A percentile compares a stretch with the other conserved stretches of the same genome.
Conservation (phyloP, 1,284 basidiomycete genomes). For the Mycosarcoma maydis region DNA sequence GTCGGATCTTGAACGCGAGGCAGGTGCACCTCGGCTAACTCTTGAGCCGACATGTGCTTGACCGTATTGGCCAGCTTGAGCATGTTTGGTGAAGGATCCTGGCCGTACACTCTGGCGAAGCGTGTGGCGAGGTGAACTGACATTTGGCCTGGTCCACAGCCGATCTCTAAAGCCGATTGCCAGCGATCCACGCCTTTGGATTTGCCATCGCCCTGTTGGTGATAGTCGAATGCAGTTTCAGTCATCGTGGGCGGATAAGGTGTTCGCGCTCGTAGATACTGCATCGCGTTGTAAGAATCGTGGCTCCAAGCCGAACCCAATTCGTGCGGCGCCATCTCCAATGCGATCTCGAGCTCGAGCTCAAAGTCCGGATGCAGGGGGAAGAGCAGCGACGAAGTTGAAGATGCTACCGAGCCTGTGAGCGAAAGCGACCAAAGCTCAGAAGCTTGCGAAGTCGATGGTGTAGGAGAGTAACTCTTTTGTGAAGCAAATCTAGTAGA, state of each 20-base stretch:
- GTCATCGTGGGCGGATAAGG: conserved; percentile 45
- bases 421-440: neutral
- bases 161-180: conserved; percentile 39
- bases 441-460: conserved; percentile 10
- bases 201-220: conserved; percentile 14
- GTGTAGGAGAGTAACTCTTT: conserved; percentile 11
- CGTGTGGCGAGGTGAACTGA: conserved; percentile 42
- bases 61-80: conserved; percentile 42
- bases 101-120: conserved; percentile 32
- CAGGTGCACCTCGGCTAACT: conserved; percentile 26
- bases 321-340: conserved; percentile 38
- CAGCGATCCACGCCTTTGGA: conserved; percentile 11
- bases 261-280: conserved; percentile 41
- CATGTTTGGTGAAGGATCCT: conserved; percentile 43
- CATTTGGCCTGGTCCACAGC: conserved; percentile 47
- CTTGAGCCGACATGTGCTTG: conserved; percentile 38
- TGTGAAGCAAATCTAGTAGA: too few relatives aligned
- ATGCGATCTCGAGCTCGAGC: conserved; percentile 39
- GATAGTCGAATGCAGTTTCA: conserved; percentile 35
- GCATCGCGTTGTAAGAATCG: conserved; percentile 38
- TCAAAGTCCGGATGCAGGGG: conserved; percentile 33
- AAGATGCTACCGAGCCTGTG: conserved; percentile 12
- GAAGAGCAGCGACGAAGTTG: conserved; percentile 20
- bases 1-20: conserved; percentile 25
- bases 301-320: conserved; percentile 42